Base-by-base conservation (phyloP, 2,329 filamentous ascomycete species). In the Fusarium sp. region DNA sequence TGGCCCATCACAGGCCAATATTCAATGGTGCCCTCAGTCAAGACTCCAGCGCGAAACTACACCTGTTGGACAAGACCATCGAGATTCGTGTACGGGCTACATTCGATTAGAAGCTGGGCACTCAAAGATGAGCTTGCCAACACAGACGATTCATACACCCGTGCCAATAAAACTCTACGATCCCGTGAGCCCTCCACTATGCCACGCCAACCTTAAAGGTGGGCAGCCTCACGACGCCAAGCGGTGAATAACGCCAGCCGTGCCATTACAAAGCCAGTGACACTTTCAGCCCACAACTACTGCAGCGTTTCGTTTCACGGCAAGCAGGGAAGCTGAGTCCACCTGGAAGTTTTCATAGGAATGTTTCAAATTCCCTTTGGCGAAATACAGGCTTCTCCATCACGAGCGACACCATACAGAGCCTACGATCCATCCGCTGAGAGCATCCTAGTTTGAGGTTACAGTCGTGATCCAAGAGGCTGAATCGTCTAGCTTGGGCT, bases 301-400 rank as follows among this genome's bases (percentile, higher is more conserved):
- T 39, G 31, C 13, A 22, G 29, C 37, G 62, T 64, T 64, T 64
- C 62, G 62, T 64, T 64, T 64, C 62, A 64, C 33, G 27, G 16
- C 52, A n/a, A 64, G 18, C 48, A 58, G n/a, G 31, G 59, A 29
- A 11, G 59, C 14, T 5, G 39, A 63, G 16, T 14, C 41, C 31
- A 37, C 27, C n/a, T 20, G 13, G 24, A 9, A 14, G 22, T 18
- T 20, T 39, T 48, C 60, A 50, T 37, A 45, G 60, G 60, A 63
- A 63, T 52, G 60, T 54, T 63, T 63, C 45, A 52, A 52, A 54
- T 63, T 63, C 60, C 41, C 27, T 61, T 31, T 59, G 57, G 57
- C 35, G 57, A 59, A 37, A 59, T 59, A 41, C n/a, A 16, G 57
- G 27, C 24, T 41, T 59, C 31, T 22, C 35, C 10, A 59, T 59